These are phyloP conservation scores for Aaosphaeria arxii DNA, from an alignment of 2,329 filamentous ascomycete genomes.

Conservation along the genomic window DNA sequence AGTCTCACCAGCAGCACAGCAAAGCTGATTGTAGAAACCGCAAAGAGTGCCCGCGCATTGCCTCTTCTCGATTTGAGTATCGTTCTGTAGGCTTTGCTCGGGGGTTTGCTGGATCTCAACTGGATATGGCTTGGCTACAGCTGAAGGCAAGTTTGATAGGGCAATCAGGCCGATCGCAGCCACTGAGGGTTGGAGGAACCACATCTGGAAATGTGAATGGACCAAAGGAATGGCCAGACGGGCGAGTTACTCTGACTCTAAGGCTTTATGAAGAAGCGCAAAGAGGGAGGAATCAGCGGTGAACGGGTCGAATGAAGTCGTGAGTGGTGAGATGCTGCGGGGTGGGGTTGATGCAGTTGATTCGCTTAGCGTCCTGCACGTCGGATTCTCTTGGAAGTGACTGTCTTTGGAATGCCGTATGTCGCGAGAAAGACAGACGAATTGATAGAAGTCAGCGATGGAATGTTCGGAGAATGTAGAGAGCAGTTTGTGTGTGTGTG, in stretches of 20 bases:
- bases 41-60: conserved; percentile 20
- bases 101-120: conserved; percentile 15
- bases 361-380: conserved; percentile 5
- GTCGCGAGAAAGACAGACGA: too few relatives aligned
- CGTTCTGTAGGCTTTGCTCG: conserved; percentile 29
- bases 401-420: too few relatives aligned
- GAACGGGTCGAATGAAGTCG: conserved; percentile 6
- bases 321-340: conserved; percentile 7
- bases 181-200: conserved; percentile 61
- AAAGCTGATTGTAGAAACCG: conserved; percentile 33
- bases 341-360: conserved; percentile 9
- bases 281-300: background rate
- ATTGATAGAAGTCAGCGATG: too few relatives aligned
- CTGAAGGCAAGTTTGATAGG: conserved; percentile 51
- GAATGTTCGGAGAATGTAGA: too few relatives aligned
- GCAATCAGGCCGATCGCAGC: conserved; percentile 54
- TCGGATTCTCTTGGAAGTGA: too few relatives aligned
- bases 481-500: background rate
- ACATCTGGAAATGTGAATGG: conserved; percentile 17
- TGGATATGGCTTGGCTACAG: conserved; percentile 39
- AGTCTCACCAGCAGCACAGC: conserved; percentile 26
- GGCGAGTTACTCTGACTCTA: background rate
- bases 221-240: background rate
- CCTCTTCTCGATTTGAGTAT: conserved; percentile 23
- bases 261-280: background rate